phyloP scores from a whole-genome alignment of 768 basidiomycete genomes.

The Hygrocybe punicea region DNA sequence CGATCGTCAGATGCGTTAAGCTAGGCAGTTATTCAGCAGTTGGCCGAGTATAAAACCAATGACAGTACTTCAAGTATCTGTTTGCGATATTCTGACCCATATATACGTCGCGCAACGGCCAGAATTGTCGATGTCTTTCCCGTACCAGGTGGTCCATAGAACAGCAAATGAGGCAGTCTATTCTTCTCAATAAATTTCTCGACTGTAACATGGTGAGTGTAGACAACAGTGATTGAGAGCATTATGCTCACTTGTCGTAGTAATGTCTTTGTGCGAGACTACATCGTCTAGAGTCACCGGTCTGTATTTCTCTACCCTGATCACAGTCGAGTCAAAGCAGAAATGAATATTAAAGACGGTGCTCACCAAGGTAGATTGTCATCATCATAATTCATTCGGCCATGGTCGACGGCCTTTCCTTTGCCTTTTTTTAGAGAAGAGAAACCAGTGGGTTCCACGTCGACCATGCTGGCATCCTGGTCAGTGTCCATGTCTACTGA shows the following conservation, averaged over 20 bases:
- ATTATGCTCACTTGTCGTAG: slow-evolving; percentile 71
- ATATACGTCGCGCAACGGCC: slow-evolving; percentile 92
- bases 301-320: slow-evolving; percentile 97
- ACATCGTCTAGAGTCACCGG: slow-evolving; percentile 90
- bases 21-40: slow-evolving; percentile 35
- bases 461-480: slow-evolving; percentile 51
- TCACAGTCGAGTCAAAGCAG: neutral
- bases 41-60: neutral
- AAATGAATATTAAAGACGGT: slow-evolving; percentile 6
- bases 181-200: slow-evolving; percentile 96
- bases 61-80: slow-evolving; percentile 83
- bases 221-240: slow-evolving; percentile 1
- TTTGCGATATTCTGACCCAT: slow-evolving; percentile 79
- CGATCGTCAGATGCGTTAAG: slow-evolving; percentile 98
- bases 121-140: slow-evolving; percentile 98
- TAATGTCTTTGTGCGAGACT: slow-evolving; percentile 96
- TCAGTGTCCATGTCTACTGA: slow-evolving; percentile 51
- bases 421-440: slow-evolving; percentile 61
- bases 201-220: slow-evolving; percentile 48
- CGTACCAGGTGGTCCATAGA: slow-evolving; percentile 98
- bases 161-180: slow-evolving; percentile 87
- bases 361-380: slow-evolving; percentile 84
- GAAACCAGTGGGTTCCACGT: slow-evolving; percentile 38
- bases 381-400: slow-evolving; percentile 40
- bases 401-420: slow-evolving; percentile 54